Base-by-base conservation (phyloP, 2,329 filamentous ascomycete species). In the Aspergillus ochraceoroseus region DNA sequence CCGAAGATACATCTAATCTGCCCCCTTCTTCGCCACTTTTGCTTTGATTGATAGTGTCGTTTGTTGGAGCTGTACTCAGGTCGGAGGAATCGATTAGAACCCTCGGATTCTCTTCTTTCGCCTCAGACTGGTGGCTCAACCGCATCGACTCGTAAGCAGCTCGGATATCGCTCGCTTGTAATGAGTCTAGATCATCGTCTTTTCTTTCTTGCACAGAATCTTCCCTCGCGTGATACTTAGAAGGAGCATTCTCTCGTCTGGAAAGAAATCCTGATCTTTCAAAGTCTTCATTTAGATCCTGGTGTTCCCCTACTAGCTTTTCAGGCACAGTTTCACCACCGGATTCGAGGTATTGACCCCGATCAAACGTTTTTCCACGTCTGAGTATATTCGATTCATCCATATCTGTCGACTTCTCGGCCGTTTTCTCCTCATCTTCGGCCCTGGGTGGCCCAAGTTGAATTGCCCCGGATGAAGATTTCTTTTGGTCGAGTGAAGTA, bases 121-220 rank as follows among this genome's bases (percentile, higher is more conserved):
- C 33, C 7, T 55, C 52, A 4, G 46, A 22, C 5, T 54, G 44
- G 12, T 47, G 49, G 19, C 48, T 51, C n/a, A 52, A 46, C 7
- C 42, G 44, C 20, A 46, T 50, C 8, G 49, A 22, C 32, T 51
- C 49, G 38, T 58, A 64, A 14, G 53, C 46, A 8, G 59, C 56
- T 32, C 63, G 57, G 13, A 67, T 59, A 46, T 66, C 64, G 37
- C 55, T 63, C 2, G 63, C 58, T 26, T 55, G 51, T 27, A 67
- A 47, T n/a, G 54, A 41, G 23, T 64, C 57, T 18, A 67, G 41
- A 37, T 62, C 57, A 25, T 61, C 55, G n/a, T 62, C 52, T 36
- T 48, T 52, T 19, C 51, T 47, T 30, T 52, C 36, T 41, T 7
- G 37, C 28, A 43, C 11, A 8, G 19, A 27, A 20, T 46, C 34